These are phyloP conservation scores for Podospora anserina DNA, from an alignment of 495 filamentous ascomycete genomes.

Conservation along the genomic window DNA sequence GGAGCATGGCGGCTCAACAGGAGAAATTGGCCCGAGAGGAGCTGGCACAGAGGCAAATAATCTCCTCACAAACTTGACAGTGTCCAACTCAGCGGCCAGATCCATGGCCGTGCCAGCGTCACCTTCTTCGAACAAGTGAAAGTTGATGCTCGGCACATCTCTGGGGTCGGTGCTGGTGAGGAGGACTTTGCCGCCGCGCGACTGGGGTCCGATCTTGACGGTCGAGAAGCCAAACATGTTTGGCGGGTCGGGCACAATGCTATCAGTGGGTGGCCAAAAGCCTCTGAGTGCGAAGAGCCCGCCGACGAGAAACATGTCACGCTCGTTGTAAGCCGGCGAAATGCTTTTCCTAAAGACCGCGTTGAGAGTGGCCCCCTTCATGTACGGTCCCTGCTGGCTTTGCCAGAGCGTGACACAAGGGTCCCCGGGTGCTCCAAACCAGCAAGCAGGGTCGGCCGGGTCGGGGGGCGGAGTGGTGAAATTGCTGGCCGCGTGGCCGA, in stretches of 20 bases:
- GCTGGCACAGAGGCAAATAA: slow-evolving; percentile 14
- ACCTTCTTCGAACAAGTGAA: slow-evolving; percentile 41
- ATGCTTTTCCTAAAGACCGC: slow-evolving; percentile 11
- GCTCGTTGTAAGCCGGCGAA: slow-evolving; percentile 7
- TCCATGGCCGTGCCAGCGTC: slow-evolving; percentile 22
- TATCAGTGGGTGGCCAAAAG: slow-evolving; percentile 30
- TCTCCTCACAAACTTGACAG: slow-evolving; percentile 54
- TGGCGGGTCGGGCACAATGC: slow-evolving; percentile 5
- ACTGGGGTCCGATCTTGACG: slow-evolving; percentile 28
- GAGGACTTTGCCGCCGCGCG: slow-evolving; percentile 39
- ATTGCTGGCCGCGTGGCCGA: slow-evolving; percentile 19
- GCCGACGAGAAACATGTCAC: slow-evolving; percentile 29
- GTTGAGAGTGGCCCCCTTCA: slow-evolving; percentile 12
- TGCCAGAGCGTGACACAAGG: slow-evolving; percentile 20
- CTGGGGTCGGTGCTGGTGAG: slow-evolving; percentile 39
- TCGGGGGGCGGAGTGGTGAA: slow-evolving; percentile 19
- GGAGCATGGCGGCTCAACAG: slow-evolving; percentile 46
- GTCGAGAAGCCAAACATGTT: slow-evolving; percentile 18
- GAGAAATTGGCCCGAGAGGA: slow-evolving; percentile 42
- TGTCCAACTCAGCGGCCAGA: slow-evolving; percentile 49
- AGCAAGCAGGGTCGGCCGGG: slow-evolving; percentile 18
- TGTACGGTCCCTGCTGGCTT: slow-evolving; percentile 8
- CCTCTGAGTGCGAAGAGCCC: slow-evolving; percentile 32
- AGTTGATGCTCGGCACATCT: slow-evolving; percentile 42
- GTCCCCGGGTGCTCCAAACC: slow-evolving; percentile 23